Percentiles rank a stretch among this genome's conserved stretches.
Conservation (phyloP, 305 asterid species). For the Fraxinus albicans region DNA sequence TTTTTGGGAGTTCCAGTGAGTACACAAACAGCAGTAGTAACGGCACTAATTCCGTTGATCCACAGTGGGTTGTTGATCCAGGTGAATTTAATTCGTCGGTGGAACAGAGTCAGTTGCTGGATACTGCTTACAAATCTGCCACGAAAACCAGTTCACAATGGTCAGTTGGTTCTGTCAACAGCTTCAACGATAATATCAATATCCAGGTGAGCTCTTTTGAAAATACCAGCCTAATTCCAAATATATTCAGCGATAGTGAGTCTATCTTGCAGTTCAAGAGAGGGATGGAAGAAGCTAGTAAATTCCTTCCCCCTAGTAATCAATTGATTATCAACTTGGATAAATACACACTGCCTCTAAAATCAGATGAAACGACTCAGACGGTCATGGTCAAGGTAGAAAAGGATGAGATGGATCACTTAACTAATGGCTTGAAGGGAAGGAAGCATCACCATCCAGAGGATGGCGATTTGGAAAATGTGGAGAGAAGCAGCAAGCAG, state of each 20-base stretch:
- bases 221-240: slow-evolving; percentile 37
- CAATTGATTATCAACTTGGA: slow-evolving; percentile 71
- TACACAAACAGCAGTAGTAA: slow-evolving; percentile 47
- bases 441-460: slow-evolving; percentile 73
- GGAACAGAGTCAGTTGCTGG: slow-evolving; percentile 37
- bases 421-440: slow-evolving; percentile 47
- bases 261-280: slow-evolving; percentile 77
- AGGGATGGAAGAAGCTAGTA: slow-evolving; percentile 95
- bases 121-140: slow-evolving; percentile 31
- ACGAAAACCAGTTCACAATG: slow-evolving; percentile 31
- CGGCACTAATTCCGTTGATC: slow-evolving; percentile 46
- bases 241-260: slow-evolving; percentile 58
- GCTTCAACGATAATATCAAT: slow-evolving; percentile 28
- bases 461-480: slow-evolving; percentile 49
- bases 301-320: slow-evolving; percentile 66
- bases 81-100: slow-evolving; percentile 41
- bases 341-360: slow-evolving; percentile 64
- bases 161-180: slow-evolving; percentile 23
- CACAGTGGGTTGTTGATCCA: slow-evolving; percentile 57
- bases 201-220: slow-evolving; percentile 33
- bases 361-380: slow-evolving; percentile 44
- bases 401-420: slow-evolving; percentile 44
- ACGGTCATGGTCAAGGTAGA: slow-evolving; percentile 47
- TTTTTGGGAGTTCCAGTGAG: slow-evolving; percentile 51
- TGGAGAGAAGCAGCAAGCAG: slow-evolving; percentile 82